Percentiles rank a stretch among this genome's conserved stretches.
Conservation (phyloP, 2,329 filamentous ascomycete genomes). For the Monilinia vaccinii-corymbosi region DNA sequence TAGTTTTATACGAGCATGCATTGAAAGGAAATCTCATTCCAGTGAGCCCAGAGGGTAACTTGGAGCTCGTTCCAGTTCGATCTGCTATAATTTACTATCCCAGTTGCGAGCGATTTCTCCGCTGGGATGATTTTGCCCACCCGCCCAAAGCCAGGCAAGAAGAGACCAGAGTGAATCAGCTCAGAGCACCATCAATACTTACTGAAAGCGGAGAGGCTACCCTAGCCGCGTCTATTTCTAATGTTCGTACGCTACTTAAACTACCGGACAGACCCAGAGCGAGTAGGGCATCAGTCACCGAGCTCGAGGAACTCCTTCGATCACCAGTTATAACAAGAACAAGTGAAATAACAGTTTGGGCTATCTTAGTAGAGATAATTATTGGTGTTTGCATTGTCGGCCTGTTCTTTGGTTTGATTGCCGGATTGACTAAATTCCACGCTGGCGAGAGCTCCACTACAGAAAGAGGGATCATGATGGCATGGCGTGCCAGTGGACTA, state of each 20-base stretch:
- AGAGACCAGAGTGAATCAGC: neutral
- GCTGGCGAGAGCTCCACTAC: neutral
- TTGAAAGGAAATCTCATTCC: neutral
- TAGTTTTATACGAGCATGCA: neutral
- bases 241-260: neutral
- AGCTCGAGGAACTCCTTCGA: neutral
- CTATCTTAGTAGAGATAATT: neutral
- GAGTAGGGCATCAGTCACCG: neutral
- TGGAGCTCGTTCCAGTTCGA: neutral
- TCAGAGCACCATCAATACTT: neutral
- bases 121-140: neutral
- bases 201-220: neutral
- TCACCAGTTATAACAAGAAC: neutral
- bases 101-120: neutral
- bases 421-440: neutral
- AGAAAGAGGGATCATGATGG: neutral
- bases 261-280: neutral
- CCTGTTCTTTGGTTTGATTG: neutral
- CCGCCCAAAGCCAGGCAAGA: too few species aligned
- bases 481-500: neutral
- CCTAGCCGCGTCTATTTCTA: neutral
- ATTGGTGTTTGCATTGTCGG: neutral
- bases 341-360: neutral
- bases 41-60: neutral
- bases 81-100: neutral